Evolutionary conservation across 202 grass and related monocot genomes (phyloP).

Genomic region (Cymbopogon flexuosus): DNA sequence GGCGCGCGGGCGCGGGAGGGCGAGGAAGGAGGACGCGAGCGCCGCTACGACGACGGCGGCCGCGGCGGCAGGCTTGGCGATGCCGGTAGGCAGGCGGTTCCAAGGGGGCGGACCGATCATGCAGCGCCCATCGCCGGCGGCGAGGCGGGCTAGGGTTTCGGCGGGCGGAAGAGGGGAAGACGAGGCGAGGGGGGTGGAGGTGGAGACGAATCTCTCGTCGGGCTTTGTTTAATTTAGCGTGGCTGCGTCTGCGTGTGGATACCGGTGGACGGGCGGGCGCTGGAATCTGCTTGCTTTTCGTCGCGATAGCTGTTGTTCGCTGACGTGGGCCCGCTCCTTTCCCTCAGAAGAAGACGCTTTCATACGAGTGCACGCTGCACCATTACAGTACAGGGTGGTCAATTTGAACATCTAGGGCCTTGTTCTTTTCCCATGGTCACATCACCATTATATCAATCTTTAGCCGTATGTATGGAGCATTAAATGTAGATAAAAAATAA

Average conservation of each 20-base stretch:
- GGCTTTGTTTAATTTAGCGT: not conserved
- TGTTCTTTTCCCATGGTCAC: too few species aligned
- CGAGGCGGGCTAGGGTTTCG: slow-evolving; percentile 50
- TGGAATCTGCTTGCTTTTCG: slow-evolving; percentile 30
- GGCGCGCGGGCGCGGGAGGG: not conserved
- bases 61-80: slow-evolving; percentile 23
- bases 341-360: too few species aligned
- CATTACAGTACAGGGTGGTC: too few species aligned
- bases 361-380: too few species aligned
- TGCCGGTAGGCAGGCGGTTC: not conserved
- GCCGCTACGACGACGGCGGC: slow-evolving; percentile 34
- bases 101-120: slow-evolving; percentile 30
- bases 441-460: too few species aligned
- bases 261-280: not conserved
- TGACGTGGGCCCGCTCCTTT: not conserved
- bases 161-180: not conserved
- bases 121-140: slow-evolving; percentile 40
- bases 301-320: slow-evolving; percentile 10
- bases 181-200: not conserved
- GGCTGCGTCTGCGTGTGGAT: not conserved
- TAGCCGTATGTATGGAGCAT: too few species aligned
- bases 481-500: too few species aligned
- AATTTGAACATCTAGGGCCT: too few species aligned
- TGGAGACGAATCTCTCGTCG: slow-evolving; percentile 6
- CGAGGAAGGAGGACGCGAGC: slow-evolving; percentile 42